Evolutionary conservation across 805 yeast species (phyloP), one percentile per base, ranked within the genome.

Genomic region (Sugiyamaella boreocaroliniensis): DNA sequence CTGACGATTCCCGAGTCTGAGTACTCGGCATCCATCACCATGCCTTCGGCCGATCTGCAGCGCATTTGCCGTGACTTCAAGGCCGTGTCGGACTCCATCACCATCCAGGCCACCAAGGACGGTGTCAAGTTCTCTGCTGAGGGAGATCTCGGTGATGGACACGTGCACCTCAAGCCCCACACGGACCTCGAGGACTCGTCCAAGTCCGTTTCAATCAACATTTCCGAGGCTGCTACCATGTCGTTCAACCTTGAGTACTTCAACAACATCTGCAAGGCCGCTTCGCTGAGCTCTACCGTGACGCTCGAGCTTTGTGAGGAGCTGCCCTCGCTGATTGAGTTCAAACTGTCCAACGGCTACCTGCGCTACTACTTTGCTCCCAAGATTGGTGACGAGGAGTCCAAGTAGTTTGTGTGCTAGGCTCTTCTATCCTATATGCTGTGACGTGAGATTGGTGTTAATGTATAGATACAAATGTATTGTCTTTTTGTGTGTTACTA

Each of bases 321-420:
- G 67, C 83, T 93, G 14, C 99, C 99, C 34, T 96, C 97, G 43
- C 75, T 89, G 69, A 89, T 93, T 66, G 97, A 92, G 74, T 93
- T 85, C 74, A 85, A 85, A 71, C 76, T 93, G 67, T 83, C 89
- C 57, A 86, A 92, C 70, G 99, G 99, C 51, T 87, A 88, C 72
- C 76, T 93, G 69, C 85, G 96, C 69, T 93, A 86, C 80, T 93
- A 87, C 80, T 79, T 93, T 70, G 99, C 99, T 62, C 99, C 99
- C 55, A 92, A 93, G 78, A 89, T 93, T 68, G 96, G 86, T 60
- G 98, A 90, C 58, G 96, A 87, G 58, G 45, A 43, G 37, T 32
- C 37, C 12, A 32, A 32, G 37, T 32, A 32, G n/a, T 32, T 14
- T 4, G 37, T 22, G 26, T 4, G 26, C 26, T 22, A 22, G 6